A percentile compares a stretch with the other conserved stretches of the same genome.
Conservation (phyloP, 371 early-diverging fungal genomes). For the Rhizomucor pusillus region DNA sequence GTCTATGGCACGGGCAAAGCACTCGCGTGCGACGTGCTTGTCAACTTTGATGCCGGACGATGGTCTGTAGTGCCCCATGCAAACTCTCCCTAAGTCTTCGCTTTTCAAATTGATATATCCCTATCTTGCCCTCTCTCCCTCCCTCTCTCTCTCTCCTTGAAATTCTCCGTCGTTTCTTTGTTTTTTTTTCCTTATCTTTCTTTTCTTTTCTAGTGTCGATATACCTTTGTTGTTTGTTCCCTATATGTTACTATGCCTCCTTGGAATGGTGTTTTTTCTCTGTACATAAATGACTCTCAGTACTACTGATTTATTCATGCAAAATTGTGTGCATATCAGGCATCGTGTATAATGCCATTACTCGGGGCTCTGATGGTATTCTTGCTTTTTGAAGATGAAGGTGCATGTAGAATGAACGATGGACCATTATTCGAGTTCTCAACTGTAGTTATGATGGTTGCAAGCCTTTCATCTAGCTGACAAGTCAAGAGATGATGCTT, state of each 20-base stretch:
- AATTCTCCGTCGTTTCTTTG: neutral
- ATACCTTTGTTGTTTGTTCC: neutral
- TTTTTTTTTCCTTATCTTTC: neutral
- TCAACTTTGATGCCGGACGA: slow-evolving; percentile 18
- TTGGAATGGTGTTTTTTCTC: no score
- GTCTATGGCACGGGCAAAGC: slow-evolving; percentile 35
- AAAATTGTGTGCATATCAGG: no score
- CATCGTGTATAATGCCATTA: no score
- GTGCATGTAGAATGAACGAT: neutral
- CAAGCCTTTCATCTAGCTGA: no score
- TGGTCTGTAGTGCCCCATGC: slow-evolving; percentile 16
- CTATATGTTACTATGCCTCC: neutral
- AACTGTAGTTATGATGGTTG: no score
- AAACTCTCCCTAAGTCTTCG: slow-evolving; percentile 1
- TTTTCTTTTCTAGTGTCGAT: no score
- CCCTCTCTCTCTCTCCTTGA: neutral
- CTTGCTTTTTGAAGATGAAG: neutral
- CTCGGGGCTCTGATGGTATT: no score
- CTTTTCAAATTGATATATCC: neutral
- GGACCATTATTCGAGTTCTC: no score
- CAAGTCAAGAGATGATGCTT: no score
- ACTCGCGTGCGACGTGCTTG: slow-evolving; percentile 24
- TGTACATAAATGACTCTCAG: no score
- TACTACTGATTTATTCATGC: no score
- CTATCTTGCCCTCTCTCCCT: neutral